Base-by-base conservation (phyloP, 129 eudicot genomes). In the Artemisia tridentata region DNA sequence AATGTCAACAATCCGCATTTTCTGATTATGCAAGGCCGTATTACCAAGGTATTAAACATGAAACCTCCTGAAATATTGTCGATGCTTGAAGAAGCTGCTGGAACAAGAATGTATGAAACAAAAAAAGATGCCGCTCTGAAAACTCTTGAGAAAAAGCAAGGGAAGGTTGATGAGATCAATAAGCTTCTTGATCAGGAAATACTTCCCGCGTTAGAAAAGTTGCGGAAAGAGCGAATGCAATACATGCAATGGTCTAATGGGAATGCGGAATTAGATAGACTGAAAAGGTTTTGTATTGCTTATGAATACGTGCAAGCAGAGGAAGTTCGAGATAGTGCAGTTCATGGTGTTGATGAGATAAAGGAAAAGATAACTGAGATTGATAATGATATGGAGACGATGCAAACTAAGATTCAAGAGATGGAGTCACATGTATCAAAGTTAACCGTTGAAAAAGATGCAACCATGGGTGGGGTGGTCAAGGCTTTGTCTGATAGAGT, bases 181-280 rank as follows among this genome's bases (percentile, higher is more conserved):
- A 90, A 90, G 83, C 99, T 95, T 82, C 96, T 95, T 64, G 97
- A 90, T 79, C 96, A 82, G 41, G 99, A 95, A 77, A 95, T 95
- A 71, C 96, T 95, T 27, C 99, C 99, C 19, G 99, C 99, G 14
- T 46, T 95, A 51, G 95, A 90, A 20, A 95, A 95, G 74, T 72
- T 95, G 68, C 86, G 99, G 76, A 95, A 90, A 82, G 99, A 95
- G 70, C 78, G 93, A 69, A 88, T 86, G 91, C 99, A 95, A 69
- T 95, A 95, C 79, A 90, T 95, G 97, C 99, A 95, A 81, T 95
- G 99, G 99, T 90, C 99, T 14, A 95, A 90, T 63, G 99, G 97
- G 17, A 95, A 88, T 83, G 97, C 99, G 38, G 96, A 95, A 59
- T 75, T 95, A 69, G 99, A 95, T 72, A 77, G 97, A 49, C 79